phyloP scores from a whole-genome alignment of 768 basidiomycete species.

The Strobilomyces dryophilus region DNA sequence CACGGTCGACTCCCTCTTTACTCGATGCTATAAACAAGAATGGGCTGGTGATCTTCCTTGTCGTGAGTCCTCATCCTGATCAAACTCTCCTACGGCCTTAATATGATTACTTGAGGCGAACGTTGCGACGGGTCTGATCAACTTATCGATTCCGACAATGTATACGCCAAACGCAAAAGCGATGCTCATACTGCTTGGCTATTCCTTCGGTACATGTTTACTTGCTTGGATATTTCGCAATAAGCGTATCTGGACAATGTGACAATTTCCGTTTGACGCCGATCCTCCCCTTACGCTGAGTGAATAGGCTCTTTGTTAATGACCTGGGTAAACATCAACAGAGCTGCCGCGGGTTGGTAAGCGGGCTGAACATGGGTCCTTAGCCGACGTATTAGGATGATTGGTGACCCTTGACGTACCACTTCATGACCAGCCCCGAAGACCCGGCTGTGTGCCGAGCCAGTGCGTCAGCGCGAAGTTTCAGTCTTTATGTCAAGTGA shows the following conservation, averaged over 20 bases:
- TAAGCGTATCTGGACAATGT: slow-evolving; percentile 32
- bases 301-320: slow-evolving; percentile 49
- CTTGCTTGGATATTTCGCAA: slow-evolving; percentile 56
- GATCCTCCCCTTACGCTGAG: slow-evolving; percentile 33
- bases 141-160: slow-evolving; percentile 79
- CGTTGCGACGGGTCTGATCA: slow-evolving; percentile 78
- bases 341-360: slow-evolving; percentile 49
- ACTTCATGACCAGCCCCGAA: slow-evolving; percentile 18
- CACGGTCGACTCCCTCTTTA: slow-evolving; percentile 42
- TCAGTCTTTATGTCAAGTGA: neutral
- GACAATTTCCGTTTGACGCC: neutral
- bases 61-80: slow-evolving; percentile 47
- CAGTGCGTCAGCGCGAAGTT: neutral
- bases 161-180: slow-evolving; percentile 56
- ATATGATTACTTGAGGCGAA: slow-evolving; percentile 59
- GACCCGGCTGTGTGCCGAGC: slow-evolving; percentile 17
- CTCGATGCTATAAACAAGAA: slow-evolving; percentile 84
- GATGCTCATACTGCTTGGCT: slow-evolving; percentile 57
- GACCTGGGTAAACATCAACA: slow-evolving; percentile 38
- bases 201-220: slow-evolving; percentile 54
- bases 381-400: slow-evolving; percentile 37
- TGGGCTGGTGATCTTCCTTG: slow-evolving; percentile 71
- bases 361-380: slow-evolving; percentile 41
- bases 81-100: neutral
- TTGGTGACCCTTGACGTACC: slow-evolving; percentile 31